Evolutionary conservation across 2,329 filamentous ascomycete species (phyloP).

Genomic region (Calonectria honghensis): DNA sequence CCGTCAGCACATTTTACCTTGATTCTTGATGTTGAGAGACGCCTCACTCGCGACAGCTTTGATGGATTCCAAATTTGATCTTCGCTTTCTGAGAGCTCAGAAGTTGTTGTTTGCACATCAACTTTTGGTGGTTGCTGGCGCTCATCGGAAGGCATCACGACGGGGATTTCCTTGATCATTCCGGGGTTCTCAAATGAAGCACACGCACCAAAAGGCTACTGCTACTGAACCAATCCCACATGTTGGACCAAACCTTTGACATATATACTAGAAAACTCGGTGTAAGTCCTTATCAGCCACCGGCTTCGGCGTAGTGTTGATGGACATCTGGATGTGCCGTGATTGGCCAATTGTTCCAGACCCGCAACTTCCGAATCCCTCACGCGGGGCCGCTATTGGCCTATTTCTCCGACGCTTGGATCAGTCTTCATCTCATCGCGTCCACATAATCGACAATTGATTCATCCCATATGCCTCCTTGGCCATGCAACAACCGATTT

Average conservation of each 20-base stretch:
- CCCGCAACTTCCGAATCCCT: background rate
- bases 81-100: background rate
- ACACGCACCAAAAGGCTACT: background rate
- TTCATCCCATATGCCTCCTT: background rate
- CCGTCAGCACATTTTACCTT: background rate
- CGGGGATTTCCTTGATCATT: background rate
- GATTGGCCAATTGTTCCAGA: slow-evolving; percentile 2
- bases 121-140: background rate
- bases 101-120: background rate
- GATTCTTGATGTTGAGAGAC: background rate
- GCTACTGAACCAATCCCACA: background rate
- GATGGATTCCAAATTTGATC: background rate
- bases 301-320: background rate
- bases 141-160: background rate
- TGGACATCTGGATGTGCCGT: background rate
- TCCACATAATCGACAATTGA: background rate
- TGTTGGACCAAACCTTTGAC: background rate
- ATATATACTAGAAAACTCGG: background rate
- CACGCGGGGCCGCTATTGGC: background rate
- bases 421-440: slow-evolving; percentile 6
- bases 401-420: background rate
- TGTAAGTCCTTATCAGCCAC: background rate
- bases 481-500: background rate
- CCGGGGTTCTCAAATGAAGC: background rate
- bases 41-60: background rate